These are phyloP conservation scores for Calonectria pteridis DNA, from an alignment of 2,329 filamentous ascomycete genomes.

Conservation along the genomic window DNA sequence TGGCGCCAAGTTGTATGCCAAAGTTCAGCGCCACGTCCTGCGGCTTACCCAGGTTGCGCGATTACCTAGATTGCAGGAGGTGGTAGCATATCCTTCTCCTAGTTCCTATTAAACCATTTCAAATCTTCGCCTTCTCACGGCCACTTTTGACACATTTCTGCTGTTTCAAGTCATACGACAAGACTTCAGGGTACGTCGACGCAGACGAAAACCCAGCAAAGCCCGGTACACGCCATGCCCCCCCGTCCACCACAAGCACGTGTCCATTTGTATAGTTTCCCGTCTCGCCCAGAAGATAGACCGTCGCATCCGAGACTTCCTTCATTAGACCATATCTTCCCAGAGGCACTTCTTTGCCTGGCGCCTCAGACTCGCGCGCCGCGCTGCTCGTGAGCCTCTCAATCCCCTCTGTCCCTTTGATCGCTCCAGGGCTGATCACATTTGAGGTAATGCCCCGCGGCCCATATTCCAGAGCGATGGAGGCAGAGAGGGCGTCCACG, in stretches of 20 bases:
- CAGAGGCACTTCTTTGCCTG: background rate
- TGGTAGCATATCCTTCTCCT: too few relatives aligned
- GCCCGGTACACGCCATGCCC: background rate
- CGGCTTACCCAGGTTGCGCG: too few relatives aligned
- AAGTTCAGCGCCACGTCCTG: too few relatives aligned
- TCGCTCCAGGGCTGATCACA: constrained; percentile 8
- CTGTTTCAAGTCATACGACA: background rate
- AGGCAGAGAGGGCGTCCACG: constrained; percentile 10
- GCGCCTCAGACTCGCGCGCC: background rate
- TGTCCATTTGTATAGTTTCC: constrained; percentile 17
- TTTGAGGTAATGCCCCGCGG: constrained; percentile 17
- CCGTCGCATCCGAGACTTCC: constrained; percentile 14
- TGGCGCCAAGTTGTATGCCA: too few relatives aligned
- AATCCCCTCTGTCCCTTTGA: constrained; percentile 2
- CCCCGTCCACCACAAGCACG: constrained; percentile 1
- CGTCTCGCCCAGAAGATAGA: constrained; percentile 16
- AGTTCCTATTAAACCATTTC: background rate
- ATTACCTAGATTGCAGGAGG: too few relatives aligned
- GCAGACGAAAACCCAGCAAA: background rate
- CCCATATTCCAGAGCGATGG: background rate
- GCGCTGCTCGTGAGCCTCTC: background rate
- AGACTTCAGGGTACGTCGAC: background rate
- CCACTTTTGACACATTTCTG: background rate
- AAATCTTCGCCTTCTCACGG: background rate
- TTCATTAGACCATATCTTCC: constrained; percentile 7